phyloP scores from a whole-genome alignment of 2,329 filamentous ascomycete genomes.

The Colletotrichum sp. region DNA sequence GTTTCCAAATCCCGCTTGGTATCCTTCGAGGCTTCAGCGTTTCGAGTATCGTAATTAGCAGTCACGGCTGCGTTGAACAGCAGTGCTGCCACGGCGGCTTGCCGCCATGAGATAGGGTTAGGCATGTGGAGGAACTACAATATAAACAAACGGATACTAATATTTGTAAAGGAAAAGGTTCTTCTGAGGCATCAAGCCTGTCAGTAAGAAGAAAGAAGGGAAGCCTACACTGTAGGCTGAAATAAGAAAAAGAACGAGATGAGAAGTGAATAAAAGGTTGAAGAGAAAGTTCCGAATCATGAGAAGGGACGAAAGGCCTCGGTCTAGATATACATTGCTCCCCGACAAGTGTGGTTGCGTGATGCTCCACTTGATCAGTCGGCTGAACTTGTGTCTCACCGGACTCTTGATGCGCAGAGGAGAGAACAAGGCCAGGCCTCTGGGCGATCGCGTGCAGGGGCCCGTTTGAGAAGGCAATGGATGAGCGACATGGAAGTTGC shows the following conservation, averaged over 20 bases:
- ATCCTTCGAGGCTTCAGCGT: neutral
- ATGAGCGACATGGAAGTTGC: neutral
- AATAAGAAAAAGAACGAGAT: neutral
- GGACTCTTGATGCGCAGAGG: neutral
- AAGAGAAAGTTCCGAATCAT: neutral
- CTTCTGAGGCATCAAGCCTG: slow-evolving; percentile 13
- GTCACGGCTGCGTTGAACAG: slow-evolving; percentile 12
- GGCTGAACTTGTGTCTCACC: neutral
- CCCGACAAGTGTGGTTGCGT: neutral
- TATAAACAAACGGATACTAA: neutral
- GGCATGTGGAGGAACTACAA: neutral
- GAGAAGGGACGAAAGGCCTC: neutral
- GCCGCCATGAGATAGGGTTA: slow-evolving; percentile 3
- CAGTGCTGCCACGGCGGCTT: slow-evolving; percentile 11
- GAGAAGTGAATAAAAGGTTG: neutral
- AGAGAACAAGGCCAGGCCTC: neutral
- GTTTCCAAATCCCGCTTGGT: slow-evolving; percentile 4
- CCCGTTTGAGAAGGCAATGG: neutral
- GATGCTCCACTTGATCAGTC: neutral
- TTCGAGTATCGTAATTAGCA: neutral
- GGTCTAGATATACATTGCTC: slow-evolving; percentile 1
- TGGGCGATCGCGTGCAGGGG: neutral
- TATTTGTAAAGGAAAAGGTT: neutral
- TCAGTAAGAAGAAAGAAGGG: neutral
- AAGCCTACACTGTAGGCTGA: neutral